phyloP scores from a whole-genome alignment of 129 eudicot genomes.

The Tanacetum coccineum region DNA sequence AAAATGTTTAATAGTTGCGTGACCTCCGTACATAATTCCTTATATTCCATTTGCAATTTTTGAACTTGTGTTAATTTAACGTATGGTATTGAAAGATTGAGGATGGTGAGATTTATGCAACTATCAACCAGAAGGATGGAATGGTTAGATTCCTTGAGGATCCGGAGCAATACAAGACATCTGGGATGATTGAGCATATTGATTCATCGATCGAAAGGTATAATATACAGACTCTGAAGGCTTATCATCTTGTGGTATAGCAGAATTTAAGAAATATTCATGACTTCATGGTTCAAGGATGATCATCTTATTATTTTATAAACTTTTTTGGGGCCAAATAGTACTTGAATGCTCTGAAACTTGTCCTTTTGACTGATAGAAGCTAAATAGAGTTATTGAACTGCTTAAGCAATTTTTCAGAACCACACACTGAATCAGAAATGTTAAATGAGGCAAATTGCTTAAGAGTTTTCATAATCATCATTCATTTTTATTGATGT shows the following conservation, averaged over 20 bases:
- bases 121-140: slow-evolving; percentile 98
- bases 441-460: background rate
- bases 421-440: slow-evolving; percentile 13
- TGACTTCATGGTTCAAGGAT: too few species aligned
- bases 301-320: too few species aligned
- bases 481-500: slow-evolving; percentile 1
- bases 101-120: slow-evolving; percentile 89
- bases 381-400: too few species aligned
- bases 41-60: background rate
- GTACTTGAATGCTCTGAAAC: too few species aligned
- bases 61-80: too few species aligned
- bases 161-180: slow-evolving; percentile 91
- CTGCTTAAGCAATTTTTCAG: background rate
- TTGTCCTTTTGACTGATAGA: too few species aligned
- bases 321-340: too few species aligned
- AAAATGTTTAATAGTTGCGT: background rate
- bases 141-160: slow-evolving; percentile 99
- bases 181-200: slow-evolving; percentile 88
- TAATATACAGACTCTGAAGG: slow-evolving; percentile 5
- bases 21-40: background rate
- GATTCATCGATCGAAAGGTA: slow-evolving; percentile 88
- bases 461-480: background rate
- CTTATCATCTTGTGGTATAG: background rate
- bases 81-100: slow-evolving; percentile 49
- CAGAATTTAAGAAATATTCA: too few species aligned